Conservation (phyloP, 202 grass and related monocot species). For the Brachypodium distachyon region DNA sequence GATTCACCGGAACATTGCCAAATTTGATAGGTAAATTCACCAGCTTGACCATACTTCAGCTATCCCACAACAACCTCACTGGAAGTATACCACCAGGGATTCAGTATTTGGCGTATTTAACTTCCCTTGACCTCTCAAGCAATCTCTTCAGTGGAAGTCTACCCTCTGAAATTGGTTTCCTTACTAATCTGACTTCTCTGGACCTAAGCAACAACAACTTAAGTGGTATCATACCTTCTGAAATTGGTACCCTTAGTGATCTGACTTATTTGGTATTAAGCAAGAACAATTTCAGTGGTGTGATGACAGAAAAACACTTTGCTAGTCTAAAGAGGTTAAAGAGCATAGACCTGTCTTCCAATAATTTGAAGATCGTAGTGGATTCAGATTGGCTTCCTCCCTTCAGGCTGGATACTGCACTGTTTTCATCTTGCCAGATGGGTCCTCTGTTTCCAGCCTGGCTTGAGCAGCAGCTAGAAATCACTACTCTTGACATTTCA, state of each 20-base stretch:
- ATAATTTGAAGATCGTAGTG: neutral
- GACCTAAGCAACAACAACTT: neutral
- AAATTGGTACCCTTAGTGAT: neutral
- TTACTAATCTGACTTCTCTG: neutral
- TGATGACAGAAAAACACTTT: neutral
- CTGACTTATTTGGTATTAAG: neutral
- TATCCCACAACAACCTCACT: neutral
- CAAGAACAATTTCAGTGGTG: neutral
- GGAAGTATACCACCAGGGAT: neutral
- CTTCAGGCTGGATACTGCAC: neutral
- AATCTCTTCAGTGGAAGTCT: neutral
- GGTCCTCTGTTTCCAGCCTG: conserved; percentile 30
- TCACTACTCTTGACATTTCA: neutral
- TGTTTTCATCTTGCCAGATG: neutral
- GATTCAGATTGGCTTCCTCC: conserved; percentile 16
- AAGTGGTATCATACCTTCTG: neutral
- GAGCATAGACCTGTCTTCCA: neutral
- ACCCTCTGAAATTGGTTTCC: neutral
- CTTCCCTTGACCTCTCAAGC: neutral
- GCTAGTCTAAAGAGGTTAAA: neutral
- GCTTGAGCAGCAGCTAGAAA: neutral
- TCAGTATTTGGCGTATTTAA: neutral
- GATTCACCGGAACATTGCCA: neutral
- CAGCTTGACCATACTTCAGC: neutral
- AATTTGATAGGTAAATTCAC: neutral